Base-by-base conservation (phyloP, 2,329 filamentous ascomycete genomes). In the Colletotrichum navitas region DNA sequence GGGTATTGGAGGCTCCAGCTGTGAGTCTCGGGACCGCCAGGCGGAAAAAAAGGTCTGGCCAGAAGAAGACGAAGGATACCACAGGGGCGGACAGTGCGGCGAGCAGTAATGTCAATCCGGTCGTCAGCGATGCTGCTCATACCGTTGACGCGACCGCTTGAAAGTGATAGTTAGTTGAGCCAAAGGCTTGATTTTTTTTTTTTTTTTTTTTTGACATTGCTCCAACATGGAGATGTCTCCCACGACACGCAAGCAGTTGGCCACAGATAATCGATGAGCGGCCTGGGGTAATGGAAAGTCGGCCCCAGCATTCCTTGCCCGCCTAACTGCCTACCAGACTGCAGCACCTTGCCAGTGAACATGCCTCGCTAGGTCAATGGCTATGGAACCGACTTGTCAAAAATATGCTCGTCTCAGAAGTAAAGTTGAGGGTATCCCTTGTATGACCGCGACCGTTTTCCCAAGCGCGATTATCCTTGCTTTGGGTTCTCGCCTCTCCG, bases 1-100 rank as follows among this genome's bases (percentile, higher is more conserved):
- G 93, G 93, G 87, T 95, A 29, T 81, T 82, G 60, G 86, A 91
- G 69, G 89, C 88, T 0, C 89, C 88, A 7, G 72, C 78, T 0
- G 80, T 81, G n/a, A 74, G 78, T 29, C 74, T 74, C n/a, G 79
- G 80, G 32, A 75, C 77, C n/a, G 75, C 79, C 29, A 83, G 79
- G 75, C 82, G 82, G 73, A 86, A 82, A 79, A 81, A 78, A 74
- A 74, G 71, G 51, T 8, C 61, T 5, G 63, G 52, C 10, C 34
- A 63, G 14, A 72, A 72, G 34, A 65, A 39, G 39, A 45, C 39
- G 3, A 63, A 60, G 47, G 65, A 49, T 2, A 3, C 7, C 16
- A 24, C 24, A 3, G 47, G 36, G 4, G 14, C 58, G 8, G 52
- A 59, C 10, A 29, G 34, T 14, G 59, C 10, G 12, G 21, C 29